Conservation (phyloP, 768 basidiomycete species). For the Suillus subluteus region DNA sequence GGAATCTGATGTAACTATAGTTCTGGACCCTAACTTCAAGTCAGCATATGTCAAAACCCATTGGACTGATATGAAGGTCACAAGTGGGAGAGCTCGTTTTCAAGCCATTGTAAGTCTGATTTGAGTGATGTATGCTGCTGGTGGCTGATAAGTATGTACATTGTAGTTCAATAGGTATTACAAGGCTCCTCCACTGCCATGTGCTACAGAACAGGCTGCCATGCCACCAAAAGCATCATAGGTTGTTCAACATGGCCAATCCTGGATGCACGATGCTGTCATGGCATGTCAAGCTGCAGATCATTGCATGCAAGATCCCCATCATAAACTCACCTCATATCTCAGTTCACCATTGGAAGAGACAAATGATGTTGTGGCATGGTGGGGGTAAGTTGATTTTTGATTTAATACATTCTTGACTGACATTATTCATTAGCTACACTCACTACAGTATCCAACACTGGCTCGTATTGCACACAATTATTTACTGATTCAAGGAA, state of each 20-base stretch:
- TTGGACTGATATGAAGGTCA: not conserved
- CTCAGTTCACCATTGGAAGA: constrained; percentile 5
- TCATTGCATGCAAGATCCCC: not conserved
- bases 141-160: not conserved
- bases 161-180: not conserved
- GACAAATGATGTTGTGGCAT: not conserved
- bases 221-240: not conserved
- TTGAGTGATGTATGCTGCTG: not conserved
- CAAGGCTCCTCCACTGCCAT: not conserved
- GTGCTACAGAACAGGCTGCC: not conserved
- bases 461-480: constrained; percentile 17
- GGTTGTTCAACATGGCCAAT: not conserved
- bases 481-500: constrained; percentile 11
- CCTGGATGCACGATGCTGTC: not conserved
- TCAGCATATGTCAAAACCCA: not conserved
- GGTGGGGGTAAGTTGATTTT: constrained; percentile 3
- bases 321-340: constrained; percentile 8
- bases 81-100: not conserved
- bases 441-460: constrained; percentile 24
- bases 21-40: constrained; percentile 5
- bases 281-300: not conserved
- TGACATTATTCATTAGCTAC: constrained; percentile 11
- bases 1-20: constrained; percentile 22
- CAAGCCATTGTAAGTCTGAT: not conserved
- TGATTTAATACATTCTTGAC: not conserved